A percentile compares a stretch with the other conserved stretches of the same genome.
phyloP scores from a whole-genome alignment of 2,329 filamentous ascomycete species.

The Aspergillus pseudoviridinutans region DNA sequence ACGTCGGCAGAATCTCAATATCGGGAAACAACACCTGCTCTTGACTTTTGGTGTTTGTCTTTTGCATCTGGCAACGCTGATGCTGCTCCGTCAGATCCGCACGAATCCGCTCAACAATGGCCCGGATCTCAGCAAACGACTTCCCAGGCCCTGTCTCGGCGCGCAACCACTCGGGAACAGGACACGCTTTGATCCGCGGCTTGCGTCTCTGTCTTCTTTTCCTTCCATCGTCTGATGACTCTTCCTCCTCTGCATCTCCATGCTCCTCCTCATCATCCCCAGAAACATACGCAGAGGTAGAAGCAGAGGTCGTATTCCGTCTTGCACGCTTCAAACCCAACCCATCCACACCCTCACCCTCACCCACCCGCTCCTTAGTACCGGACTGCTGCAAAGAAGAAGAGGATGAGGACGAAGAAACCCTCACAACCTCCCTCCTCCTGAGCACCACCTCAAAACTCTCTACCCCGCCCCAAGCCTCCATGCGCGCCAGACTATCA shows the following conservation, averaged over 20 bases:
- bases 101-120: conserved; percentile 22
- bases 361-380: too few species aligned
- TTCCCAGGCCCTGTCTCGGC: conserved; percentile 19
- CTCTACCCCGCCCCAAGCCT: conserved; percentile 58
- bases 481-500: conserved; percentile 59
- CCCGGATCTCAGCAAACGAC: conserved; percentile 28
- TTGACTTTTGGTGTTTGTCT: not conserved
- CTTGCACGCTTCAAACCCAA: too few species aligned
- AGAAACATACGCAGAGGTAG: not conserved
- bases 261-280: not conserved
- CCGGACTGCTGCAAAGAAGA: too few species aligned
- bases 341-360: too few species aligned
- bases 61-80: not conserved
- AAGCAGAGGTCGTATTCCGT: too few species aligned
- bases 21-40: conserved; percentile 31
- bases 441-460: conserved; percentile 61
- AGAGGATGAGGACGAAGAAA: not conserved
- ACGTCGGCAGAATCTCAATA: conserved; percentile 38
- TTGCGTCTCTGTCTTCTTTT: conserved; percentile 1
- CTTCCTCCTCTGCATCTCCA: not conserved
- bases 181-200: conserved; percentile 25
- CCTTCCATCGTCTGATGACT: not conserved
- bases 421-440: conserved; percentile 51
- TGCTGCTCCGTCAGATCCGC: conserved; percentile 15
- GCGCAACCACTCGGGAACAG: conserved; percentile 33